These are phyloP conservation scores for Chaetoceros tenuissimus DNA, from an alignment of 108 stramenopile species.

Conservation along the genomic window DNA sequence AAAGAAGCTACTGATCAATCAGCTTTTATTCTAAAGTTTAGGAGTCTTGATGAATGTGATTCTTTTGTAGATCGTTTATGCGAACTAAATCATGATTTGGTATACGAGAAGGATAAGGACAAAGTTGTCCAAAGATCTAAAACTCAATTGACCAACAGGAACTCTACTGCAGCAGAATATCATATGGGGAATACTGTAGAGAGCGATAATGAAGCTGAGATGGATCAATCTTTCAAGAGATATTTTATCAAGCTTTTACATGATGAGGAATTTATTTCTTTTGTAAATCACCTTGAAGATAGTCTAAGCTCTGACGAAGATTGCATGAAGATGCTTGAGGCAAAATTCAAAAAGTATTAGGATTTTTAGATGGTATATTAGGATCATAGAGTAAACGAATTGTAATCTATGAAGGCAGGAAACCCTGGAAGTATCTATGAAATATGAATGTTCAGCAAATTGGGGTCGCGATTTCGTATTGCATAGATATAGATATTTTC, in stretches of 20 bases:
- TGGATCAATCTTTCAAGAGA: background rate
- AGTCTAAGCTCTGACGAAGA: conserved; percentile 15
- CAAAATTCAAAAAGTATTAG: background rate
- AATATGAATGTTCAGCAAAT: too few relatives aligned
- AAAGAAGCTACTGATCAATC: background rate
- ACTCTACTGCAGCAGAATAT: too few relatives aligned
- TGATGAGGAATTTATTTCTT: conserved; percentile 22
- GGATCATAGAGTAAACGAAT: too few relatives aligned
- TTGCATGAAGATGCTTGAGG: conserved; percentile 12
- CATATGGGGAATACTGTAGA: too few relatives aligned
- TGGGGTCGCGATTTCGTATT: too few relatives aligned
- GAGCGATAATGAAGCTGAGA: background rate
- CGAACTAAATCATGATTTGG: conserved; percentile 12
- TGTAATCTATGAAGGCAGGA: too few relatives aligned
- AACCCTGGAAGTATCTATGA: too few relatives aligned
- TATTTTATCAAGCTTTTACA: conserved; percentile 25
- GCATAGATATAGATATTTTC: too few relatives aligned
- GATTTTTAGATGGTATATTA: conserved; percentile 6
- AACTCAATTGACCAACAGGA: background rate
- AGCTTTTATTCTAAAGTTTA: conserved; percentile 31
- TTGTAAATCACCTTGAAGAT: conserved; percentile 26
- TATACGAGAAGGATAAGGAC: background rate
- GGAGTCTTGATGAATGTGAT: conserved; percentile 21
- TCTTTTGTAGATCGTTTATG: conserved; percentile 27
- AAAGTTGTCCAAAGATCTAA: background rate